These are phyloP conservation scores for Corymbia calophylla DNA, from an alignment of 441 rosid species.

Conservation along the genomic window DNA sequence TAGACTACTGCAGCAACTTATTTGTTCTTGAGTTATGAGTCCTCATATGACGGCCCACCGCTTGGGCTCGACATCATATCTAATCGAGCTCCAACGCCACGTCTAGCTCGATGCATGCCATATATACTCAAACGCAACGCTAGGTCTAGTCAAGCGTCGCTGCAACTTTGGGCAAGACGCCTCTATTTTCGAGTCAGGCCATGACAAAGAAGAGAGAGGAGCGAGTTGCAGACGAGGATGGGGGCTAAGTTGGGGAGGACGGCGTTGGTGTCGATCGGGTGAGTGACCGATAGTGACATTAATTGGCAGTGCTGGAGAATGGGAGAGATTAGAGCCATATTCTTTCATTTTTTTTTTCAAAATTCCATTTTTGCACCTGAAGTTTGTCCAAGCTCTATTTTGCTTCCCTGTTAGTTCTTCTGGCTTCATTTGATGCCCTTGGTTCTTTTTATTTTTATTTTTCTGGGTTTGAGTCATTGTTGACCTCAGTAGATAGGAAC, in stretches of 20 bases:
- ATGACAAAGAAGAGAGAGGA: background rate
- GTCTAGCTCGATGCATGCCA: accelerated
- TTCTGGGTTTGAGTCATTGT: too few relatives aligned
- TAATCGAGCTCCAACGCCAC: background rate
- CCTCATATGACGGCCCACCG: background rate
- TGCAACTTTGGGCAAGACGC: background rate
- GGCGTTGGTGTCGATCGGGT: too few relatives aligned
- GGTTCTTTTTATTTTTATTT: background rate
- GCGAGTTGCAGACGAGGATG: background rate
- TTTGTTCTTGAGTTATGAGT: too few relatives aligned
- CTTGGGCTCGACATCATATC: background rate
- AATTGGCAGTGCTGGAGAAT: too few relatives aligned
- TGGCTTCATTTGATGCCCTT: background rate
- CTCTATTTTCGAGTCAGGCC: background rate
- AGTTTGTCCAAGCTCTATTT: background rate
- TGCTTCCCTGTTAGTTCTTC: background rate
- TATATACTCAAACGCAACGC: accelerated
- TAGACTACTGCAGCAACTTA: too few relatives aligned
- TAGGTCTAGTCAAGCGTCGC: accelerated
- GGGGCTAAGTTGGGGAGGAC: too few relatives aligned
- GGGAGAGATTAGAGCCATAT: too few relatives aligned
- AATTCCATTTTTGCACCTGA: background rate
- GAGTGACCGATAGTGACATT: too few relatives aligned
- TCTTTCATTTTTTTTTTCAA: background rate
- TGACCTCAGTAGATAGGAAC: background rate